Conservation (phyloP, 345 rosid genomes). For the Eucalyptus melliodora region DNA sequence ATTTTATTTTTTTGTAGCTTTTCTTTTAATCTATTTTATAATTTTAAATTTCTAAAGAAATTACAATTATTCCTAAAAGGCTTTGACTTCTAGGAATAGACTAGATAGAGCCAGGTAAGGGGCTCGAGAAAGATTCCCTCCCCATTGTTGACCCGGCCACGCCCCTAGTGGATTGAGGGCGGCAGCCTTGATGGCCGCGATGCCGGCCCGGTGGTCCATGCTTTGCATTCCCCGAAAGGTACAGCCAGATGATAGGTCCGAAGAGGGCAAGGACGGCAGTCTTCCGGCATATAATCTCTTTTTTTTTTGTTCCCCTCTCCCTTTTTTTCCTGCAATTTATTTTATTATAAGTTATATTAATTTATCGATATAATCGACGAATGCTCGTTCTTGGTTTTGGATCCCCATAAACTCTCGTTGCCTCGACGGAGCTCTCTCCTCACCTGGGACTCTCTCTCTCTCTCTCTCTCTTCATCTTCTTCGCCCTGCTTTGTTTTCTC, state of each 20-base stretch:
- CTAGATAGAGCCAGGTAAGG: too few relatives aligned
- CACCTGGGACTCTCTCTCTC: neutral
- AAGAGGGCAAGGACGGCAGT: neutral
- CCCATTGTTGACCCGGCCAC: too few relatives aligned
- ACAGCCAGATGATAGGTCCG: too few relatives aligned
- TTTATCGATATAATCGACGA: neutral
- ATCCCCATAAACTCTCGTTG: neutral
- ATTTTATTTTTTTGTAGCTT: neutral
- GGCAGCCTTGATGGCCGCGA: too few relatives aligned
- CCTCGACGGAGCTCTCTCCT: neutral
- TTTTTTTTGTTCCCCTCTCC: neutral
- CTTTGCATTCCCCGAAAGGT: too few relatives aligned
- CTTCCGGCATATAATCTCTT: neutral
- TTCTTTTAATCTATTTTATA: neutral
- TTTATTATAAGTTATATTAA: neutral
- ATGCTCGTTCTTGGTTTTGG: neutral
- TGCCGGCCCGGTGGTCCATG: too few relatives aligned
- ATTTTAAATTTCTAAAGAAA: neutral
- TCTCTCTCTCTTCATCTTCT: neutral
- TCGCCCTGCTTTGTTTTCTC: neutral
- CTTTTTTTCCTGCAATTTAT: neutral
- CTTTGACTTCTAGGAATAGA: too few relatives aligned
- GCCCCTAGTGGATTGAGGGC: too few relatives aligned
- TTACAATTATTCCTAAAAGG: neutral
- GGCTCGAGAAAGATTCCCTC: too few relatives aligned